Evolutionary conservation across 1,139 yeast species (phyloP), one percentile per base, ranked within the genome.

Genomic region (Cylindricascospora bacillispora): DNA sequence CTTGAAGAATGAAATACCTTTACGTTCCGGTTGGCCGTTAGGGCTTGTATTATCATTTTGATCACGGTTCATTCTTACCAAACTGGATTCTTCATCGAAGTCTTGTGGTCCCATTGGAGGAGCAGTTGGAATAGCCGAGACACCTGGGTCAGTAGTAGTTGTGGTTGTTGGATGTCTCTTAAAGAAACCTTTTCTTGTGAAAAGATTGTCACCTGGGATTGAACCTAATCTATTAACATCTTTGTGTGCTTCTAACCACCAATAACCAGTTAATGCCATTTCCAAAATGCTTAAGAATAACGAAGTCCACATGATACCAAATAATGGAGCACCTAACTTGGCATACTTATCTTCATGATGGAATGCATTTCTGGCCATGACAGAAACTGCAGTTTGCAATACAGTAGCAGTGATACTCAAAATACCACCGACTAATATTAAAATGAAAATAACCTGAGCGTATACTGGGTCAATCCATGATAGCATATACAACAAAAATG

Each of bases 1-100:
- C 49, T 74, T 76, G 63, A 78, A 78, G 59, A 78, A 78, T 56
- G 81, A 73, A 46, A 78, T 77, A 33, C 86, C 89, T 28, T 79
- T 74, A 43, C 69, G 70, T 30, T 50, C 52, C n/a, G 43, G 41
- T 32, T 49, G n/a, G n/a, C n/a, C n/a, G n/a, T n/a, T n/a, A n/a
- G n/a, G n/a, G n/a, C n/a, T n/a, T n/a, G n/a, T n/a, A n/a, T n/a
- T n/a, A n/a, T n/a, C n/a, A n/a, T n/a, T n/a, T n/a, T n/a, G n/a
- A n/a, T n/a, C n/a, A n/a, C n/a, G n/a, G n/a, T n/a, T n/a, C n/a
- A n/a, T n/a, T n/a, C n/a, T n/a, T n/a, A n/a, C n/a, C n/a, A n/a
- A n/a, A n/a, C n/a, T n/a, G n/a, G n/a, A n/a, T n/a, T n/a, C n/a
- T n/a, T n/a, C n/a, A n/a, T n/a, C n/a, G n/a, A n/a, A n/a, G n/a